Base-by-base conservation (phyloP, 352 stramenopile genomes). In the Globisporangium irregulare region DNA sequence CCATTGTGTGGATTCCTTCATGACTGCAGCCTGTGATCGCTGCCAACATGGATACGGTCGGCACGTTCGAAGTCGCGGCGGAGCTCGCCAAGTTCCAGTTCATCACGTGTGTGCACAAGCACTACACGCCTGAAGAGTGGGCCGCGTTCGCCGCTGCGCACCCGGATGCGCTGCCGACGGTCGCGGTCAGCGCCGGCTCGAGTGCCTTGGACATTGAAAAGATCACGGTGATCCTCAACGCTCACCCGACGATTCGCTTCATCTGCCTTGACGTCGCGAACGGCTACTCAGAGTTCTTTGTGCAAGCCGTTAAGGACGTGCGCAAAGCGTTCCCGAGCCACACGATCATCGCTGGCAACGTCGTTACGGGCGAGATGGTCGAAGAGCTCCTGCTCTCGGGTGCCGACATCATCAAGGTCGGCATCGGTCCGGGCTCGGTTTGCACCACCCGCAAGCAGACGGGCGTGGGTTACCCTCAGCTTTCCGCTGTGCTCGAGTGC, bases 401-500 rank as follows among this genome's bases (percentile, higher is more conserved):
- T 14, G 92, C 92, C 59, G 91, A 98, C 76, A 97, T 98, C 74
- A 92, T 98, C 77, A 98, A 98, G 75, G 87, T 98, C 46, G 92
- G 92, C 67, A 98, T 98, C 65, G 92, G 92, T 74, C 92, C 92
- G 64, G 92, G 92, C 59, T 94, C 83, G 4, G 91, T 97, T 27
- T 97, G 92, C 85, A 98, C 92, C 9, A 98, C 92, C 15, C 88
- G 92, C 64, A 97, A 97, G 76, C 91, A 97, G 78, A 97, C 92
- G 20, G 92, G 92, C 12, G 92, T 98, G 10, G 92, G 92, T 6
- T 98, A 97, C 69, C 92, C 92, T 14, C 92, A 98, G 70, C 79
- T 98, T 12, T 95, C 82, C 46, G 91, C 91, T 9, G 85, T 98
- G 61, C 77, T 97, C n/a, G 92, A 97, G 70, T 97, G 91, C 67